Percentiles rank a stretch among this genome's conserved stretches.
Evolutionary conservation across 306 rosid genomes (phyloP).

Genomic region (Betula pendula): DNA sequence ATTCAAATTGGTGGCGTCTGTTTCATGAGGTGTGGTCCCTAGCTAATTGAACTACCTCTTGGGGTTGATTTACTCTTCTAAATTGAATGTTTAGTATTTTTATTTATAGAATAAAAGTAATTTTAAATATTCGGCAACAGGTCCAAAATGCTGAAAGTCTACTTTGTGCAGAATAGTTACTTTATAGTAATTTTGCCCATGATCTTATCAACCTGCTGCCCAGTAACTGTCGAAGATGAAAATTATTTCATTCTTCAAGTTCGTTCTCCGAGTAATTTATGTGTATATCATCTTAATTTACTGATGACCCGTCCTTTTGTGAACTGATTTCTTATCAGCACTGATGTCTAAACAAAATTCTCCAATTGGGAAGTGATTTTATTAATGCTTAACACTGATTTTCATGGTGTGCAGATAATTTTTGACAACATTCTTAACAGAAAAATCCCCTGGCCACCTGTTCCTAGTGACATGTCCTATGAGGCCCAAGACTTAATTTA

Average conservation of each 20-base stretch:
- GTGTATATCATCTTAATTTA: background rate
- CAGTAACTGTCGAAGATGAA: background rate
- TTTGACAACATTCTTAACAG: slow-evolving; percentile 16
- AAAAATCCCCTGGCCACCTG: slow-evolving; percentile 13
- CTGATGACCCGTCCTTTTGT: background rate
- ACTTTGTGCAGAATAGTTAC: background rate
- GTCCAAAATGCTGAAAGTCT: background rate
- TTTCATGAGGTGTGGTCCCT: too few relatives aligned
- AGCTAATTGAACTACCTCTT: too few relatives aligned
- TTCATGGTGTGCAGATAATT: slow-evolving; percentile 9
- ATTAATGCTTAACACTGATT: background rate
- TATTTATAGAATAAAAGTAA: too few relatives aligned
- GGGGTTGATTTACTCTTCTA: background rate
- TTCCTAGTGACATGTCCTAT: slow-evolving; percentile 2
- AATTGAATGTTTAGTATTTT: background rate
- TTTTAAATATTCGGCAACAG: background rate
- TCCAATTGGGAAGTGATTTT: background rate
- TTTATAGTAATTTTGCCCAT: background rate
- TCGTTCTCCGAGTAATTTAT: background rate
- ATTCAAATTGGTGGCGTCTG: too few relatives aligned
- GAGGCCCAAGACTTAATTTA: slow-evolving; percentile 17
- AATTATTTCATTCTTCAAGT: background rate
- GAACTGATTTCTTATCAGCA: background rate
- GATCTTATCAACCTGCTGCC: background rate
- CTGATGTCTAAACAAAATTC: background rate